A percentile compares a stretch with the other conserved stretches of the same genome.
Evolutionary conservation across 1,139 yeast species (phyloP).

Genomic region (Candida glucosophila): DNA sequence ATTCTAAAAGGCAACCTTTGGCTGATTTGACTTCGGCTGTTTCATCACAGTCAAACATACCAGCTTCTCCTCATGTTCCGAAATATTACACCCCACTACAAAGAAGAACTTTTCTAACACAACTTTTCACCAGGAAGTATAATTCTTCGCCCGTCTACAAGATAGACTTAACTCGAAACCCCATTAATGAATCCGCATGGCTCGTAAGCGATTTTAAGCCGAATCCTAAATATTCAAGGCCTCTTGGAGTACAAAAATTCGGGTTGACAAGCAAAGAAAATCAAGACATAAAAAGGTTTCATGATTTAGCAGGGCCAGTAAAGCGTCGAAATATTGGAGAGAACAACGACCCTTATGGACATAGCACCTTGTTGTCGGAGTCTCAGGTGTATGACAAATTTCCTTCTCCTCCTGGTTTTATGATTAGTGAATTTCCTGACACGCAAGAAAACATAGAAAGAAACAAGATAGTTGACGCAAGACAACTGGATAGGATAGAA

Average conservation of each 20-base stretch:
- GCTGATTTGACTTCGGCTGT: conserved; percentile 5
- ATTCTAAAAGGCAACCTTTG: conserved; percentile 2
- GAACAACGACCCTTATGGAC: conserved; percentile 7
- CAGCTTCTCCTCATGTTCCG: conserved; percentile 4
- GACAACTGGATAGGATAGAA: conserved; percentile 12
- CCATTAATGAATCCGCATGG: conserved; percentile 27
- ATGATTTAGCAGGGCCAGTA: conserved; percentile 11
- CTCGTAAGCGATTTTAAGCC: conserved; percentile 37
- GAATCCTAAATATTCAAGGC: conserved; percentile 20
- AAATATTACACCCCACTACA: conserved; percentile 14
- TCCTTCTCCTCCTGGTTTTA: conserved; percentile 61
- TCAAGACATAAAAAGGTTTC: conserved; percentile 20
- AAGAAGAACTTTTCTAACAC: conserved; percentile 19
- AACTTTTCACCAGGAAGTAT: conserved; percentile 17
- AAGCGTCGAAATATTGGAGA: conserved; percentile 10
- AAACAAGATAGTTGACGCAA: conserved; percentile 7
- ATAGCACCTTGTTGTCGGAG: conserved; percentile 4
- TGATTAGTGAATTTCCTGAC: conserved; percentile 52
- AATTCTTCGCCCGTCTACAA: conserved; percentile 10
- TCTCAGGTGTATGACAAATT: conserved; percentile 34
- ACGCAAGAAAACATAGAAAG: conserved; percentile 39
- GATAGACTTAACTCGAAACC: conserved; percentile 19
- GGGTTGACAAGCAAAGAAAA: conserved; percentile 23
- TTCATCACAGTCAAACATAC: conserved; percentile 1
- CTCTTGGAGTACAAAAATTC: conserved; percentile 13